These are phyloP conservation scores for Malassezia arunalokei DNA, from an alignment of 1,284 basidiomycete genomes.

Conservation along the genomic window DNA sequence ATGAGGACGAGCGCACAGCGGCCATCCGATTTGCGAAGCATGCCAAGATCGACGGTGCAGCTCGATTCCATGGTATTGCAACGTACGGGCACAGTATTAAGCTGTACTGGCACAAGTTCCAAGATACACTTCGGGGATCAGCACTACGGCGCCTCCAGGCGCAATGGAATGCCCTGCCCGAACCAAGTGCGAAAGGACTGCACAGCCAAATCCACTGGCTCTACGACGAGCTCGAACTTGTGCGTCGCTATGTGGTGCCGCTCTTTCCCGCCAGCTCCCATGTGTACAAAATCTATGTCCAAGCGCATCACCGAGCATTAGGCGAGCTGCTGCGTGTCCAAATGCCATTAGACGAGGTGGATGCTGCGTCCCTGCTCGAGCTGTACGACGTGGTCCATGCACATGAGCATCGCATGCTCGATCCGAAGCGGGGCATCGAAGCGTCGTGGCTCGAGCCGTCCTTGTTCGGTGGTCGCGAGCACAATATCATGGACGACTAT, in stretches of 20 bases:
- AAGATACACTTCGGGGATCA: constrained; percentile 65
- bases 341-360: constrained; percentile 60
- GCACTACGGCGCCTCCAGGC: constrained; percentile 64
- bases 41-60: constrained; percentile 54
- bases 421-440: constrained; percentile 56
- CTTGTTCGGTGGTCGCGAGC: constrained; percentile 82
- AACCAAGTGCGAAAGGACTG: constrained; percentile 54
- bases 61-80: constrained; percentile 32
- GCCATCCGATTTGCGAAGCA: constrained; percentile 88
- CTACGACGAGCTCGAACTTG: constrained; percentile 82
- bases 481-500: constrained; percentile 88
- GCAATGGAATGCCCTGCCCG: constrained; percentile 52
- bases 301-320: constrained; percentile 83
- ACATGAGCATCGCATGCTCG: constrained; percentile 78
- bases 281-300: constrained; percentile 68
- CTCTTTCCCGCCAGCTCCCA: constrained; percentile 89
- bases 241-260: constrained; percentile 72
- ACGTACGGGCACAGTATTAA: constrained; percentile 71
- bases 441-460: constrained; percentile 52
- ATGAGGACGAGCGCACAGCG: constrained; percentile 90
- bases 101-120: constrained; percentile 83
- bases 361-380: constrained; percentile 70
- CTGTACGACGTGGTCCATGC: constrained; percentile 89
- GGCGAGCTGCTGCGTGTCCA: constrained; percentile 63
- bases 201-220: constrained; percentile 62